Evolutionary conservation across 257 asterid genomes (phyloP), one percentile per base, ranked within the genome.

Genomic region (Parsonsia alboflavescens): DNA sequence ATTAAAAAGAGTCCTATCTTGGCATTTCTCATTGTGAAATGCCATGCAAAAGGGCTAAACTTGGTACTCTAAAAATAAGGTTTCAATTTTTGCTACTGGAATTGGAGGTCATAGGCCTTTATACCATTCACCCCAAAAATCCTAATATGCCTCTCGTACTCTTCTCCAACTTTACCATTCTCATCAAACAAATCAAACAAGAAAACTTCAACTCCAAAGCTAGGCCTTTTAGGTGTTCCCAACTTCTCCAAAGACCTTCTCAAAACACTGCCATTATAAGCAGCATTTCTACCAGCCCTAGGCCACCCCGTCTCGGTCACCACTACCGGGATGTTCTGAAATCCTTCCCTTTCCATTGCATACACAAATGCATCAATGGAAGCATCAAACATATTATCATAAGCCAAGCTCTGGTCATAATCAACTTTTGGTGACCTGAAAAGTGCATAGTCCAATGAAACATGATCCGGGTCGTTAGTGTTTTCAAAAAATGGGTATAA

Each of bases 221-320:
- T 89, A 0, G 93, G 89, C 80, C 93, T 86, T 79, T 83, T 91
- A 0, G 97, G 97, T 16, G 97, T 91, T 48, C 96, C 96, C 21
- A 85, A 73, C 61, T 86, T 84, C 48, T 63, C 80, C 82, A 82
- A 21, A 7, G 89, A 79, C 76, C 93, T 80, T 77, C 71, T 75
- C 79, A 66, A 87, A 54, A 91, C 82, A 71, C 88, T 83, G 17
- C 80, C 86, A 73, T 88, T 89, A 63, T 91, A 91, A 52, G 87
- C 83, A 0, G 84, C 96, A 5, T 68, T 84, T 0, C 86, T 92
- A 0, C 96, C 93, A 0, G 62, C 80, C 10, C 90, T 86, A 6
- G 96, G 93, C 97, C 96, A 91, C 48, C 97, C 96, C 1, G 93
- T 89, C 85, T 89, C 96, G 56, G 91, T 85, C 82, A 91, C 97